phyloP scores from a whole-genome alignment of 495 filamentous ascomycete genomes.

The Schizothecium vesticola region DNA sequence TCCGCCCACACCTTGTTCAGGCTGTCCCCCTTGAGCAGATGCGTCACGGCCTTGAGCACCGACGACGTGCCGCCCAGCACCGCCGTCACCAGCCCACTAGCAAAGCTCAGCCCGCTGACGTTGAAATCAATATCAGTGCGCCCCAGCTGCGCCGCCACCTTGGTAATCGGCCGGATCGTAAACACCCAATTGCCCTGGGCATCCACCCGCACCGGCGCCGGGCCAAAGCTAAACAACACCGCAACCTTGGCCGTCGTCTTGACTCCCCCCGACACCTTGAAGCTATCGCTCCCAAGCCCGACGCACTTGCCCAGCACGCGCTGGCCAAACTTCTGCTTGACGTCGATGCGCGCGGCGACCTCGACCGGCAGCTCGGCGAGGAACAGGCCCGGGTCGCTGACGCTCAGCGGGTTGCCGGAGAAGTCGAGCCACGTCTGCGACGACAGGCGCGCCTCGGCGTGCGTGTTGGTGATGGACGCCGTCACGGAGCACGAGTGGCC shows the following conservation, averaged over 20 bases:
- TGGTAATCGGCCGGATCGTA: constrained; percentile 15
- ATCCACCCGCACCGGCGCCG: constrained; percentile 7
- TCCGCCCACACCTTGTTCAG: constrained; percentile 12
- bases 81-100: constrained; percentile 13
- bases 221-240: constrained; percentile 13
- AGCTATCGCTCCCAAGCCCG: constrained; percentile 6
- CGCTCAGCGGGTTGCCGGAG: constrained; percentile 11
- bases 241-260: constrained; percentile 12
- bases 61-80: constrained; percentile 14
- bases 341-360: constrained; percentile 2
- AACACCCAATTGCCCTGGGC: constrained; percentile 13
- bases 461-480: constrained; percentile 9
- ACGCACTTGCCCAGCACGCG: constrained; percentile 8
- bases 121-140: constrained; percentile 13
- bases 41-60: constrained; percentile 12
- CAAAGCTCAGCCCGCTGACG: constrained; percentile 10
- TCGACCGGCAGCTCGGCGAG: constrained; percentile 17
- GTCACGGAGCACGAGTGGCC: constrained; percentile 17
- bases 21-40: constrained; percentile 13
- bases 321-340: constrained; percentile 13
- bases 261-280: constrained; percentile 3
- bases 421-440: constrained; percentile 10
- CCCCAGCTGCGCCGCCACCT: constrained; percentile 9
- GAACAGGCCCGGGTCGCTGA: constrained; percentile 14
- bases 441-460: constrained; percentile 9